phyloP scores from a whole-genome alignment of 2,329 filamentous ascomycete genomes.

The Stemphylium beticola region DNA sequence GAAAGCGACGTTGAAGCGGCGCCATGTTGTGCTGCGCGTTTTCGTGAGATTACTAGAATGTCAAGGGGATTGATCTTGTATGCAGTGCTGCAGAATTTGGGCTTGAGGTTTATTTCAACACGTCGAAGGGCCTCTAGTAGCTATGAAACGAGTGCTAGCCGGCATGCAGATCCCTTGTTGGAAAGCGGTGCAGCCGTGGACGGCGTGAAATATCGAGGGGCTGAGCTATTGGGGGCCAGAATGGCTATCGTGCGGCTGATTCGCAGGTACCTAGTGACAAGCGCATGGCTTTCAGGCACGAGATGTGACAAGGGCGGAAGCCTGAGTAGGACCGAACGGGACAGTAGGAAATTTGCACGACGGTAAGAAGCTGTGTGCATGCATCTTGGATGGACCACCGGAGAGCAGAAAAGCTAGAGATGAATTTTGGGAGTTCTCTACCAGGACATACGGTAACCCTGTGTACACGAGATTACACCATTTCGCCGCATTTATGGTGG shows the following conservation, averaged over 20 bases:
- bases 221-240: conserved; percentile 12
- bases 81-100: background rate
- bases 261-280: background rate
- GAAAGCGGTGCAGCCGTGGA: background rate
- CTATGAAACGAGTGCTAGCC: background rate
- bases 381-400: too few species aligned
- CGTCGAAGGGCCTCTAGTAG: background rate
- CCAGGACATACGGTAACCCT: background rate
- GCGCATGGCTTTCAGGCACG: background rate
- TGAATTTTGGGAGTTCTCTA: too few species aligned
- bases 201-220: background rate
- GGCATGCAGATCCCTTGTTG: background rate
- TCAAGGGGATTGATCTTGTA: background rate
- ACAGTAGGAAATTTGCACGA: too few species aligned
- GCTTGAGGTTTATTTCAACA: conserved; percentile 1
- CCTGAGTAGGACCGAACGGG: too few species aligned
- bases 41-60: background rate
- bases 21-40: conserved; percentile 10
- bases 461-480: too few species aligned
- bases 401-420: too few species aligned
- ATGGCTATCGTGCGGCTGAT: conserved; percentile 2
- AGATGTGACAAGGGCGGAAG: background rate
- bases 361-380: too few species aligned
- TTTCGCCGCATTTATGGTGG: background rate
- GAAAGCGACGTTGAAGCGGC: conserved; percentile 11